Base-by-base conservation (phyloP, 2,329 filamentous ascomycete genomes). In the Aspergillus udagawae region DNA sequence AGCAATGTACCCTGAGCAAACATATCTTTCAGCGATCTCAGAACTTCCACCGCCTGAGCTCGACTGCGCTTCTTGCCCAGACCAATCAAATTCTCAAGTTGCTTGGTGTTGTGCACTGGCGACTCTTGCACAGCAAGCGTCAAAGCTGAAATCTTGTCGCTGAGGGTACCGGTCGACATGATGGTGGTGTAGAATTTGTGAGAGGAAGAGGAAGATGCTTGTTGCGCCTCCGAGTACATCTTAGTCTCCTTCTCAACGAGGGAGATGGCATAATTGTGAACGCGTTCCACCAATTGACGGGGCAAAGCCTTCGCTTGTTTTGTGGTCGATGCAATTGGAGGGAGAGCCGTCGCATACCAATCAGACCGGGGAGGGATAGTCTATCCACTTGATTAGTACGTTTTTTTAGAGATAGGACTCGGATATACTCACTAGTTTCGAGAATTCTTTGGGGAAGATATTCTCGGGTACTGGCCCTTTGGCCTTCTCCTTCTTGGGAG, bases 101-200 rank as follows among this genome's bases (percentile, higher is more conserved):
- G 89, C 70, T 94, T 93, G 61, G 86, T 87, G 60, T 92, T 97
- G 75, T 99, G 94, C 52, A 97, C 79, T 20, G 94, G 94, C 8
- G 95, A 97, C 75, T 99, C 94, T 77, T 99, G 95, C 12, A 97
- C 87, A 55, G 94, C 89, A 65, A 99, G 81, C 4, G 94, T 99
- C 68, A 99, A 80, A 3, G 94, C 95, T 2, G 94, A 99, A 47
- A 97, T 89, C 74, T 97, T 97, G 74, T 99, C 94, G 55, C 92
- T 95, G 65, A 97, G 84, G 9, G 95, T 99, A 80, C 94, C 94
- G 1, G 92, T 95, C 9, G 91, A 81, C 90, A 97, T 97, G 72
- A 99, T 97, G 20, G 92, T 96, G 1, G 92, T 91, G 81, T 97
- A 87, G 80, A 99, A 99, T 73, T 92, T 96, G 75, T 95, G 90